phyloP scores from a whole-genome alignment of 1,139 yeast species.

The Blastobotrys raffinosifermentans region DNA sequence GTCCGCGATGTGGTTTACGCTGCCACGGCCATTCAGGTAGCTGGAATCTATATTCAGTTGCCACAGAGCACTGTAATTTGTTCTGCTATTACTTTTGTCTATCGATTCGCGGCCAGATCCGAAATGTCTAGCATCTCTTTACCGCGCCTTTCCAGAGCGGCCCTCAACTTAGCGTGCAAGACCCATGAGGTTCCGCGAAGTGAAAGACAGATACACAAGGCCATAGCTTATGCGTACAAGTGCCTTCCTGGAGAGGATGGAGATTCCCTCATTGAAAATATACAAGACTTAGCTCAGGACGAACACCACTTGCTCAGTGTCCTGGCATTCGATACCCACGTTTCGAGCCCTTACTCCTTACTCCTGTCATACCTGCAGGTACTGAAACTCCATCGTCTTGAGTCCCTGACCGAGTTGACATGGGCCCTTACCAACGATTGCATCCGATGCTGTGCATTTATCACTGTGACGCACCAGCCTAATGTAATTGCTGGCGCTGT shows the following conservation, averaged over 20 bases:
- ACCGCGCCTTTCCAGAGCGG: conserved; percentile 3
- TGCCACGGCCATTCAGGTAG: conserved; percentile 13
- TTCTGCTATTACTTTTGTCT: conserved; percentile 17
- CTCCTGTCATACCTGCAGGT: conserved; percentile 22
- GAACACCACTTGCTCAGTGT: conserved; percentile 18
- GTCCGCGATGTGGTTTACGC: background rate
- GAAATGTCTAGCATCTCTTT: background rate
- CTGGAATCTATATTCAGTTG: conserved; percentile 13
- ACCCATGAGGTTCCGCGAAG: background rate
- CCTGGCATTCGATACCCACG: conserved; percentile 21
- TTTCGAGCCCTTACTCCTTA: conserved; percentile 23
- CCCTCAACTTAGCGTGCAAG: conserved; percentile 1
- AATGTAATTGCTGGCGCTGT: conserved; percentile 25
- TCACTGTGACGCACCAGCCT: conserved; percentile 25
- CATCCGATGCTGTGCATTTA: conserved; percentile 15
- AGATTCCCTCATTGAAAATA: background rate
- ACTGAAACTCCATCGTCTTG: conserved; percentile 11
- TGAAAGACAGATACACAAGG: conserved; percentile 2
- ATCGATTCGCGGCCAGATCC: conserved; percentile 12
- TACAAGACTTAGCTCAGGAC: background rate
- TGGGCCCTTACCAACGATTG: conserved; percentile 25
- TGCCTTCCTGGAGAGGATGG: background rate
- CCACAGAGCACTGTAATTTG: conserved; percentile 14
- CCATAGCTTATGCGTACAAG: conserved; percentile 1
- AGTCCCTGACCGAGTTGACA: conserved; percentile 13